Conservation (phyloP, 345 rosid genomes). For the Geranium brycei region DNA sequence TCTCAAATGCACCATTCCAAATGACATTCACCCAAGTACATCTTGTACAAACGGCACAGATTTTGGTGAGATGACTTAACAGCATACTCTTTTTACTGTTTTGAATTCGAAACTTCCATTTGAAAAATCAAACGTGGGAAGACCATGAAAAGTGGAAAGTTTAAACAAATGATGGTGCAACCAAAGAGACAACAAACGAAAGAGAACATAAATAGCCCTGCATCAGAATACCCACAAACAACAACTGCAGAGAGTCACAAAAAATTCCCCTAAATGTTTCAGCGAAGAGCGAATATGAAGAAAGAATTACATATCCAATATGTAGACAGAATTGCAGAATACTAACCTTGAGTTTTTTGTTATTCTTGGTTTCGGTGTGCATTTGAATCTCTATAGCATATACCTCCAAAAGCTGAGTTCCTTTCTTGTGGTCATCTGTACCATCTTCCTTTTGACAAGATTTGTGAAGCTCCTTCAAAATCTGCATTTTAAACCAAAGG, state of each 20-base stretch:
- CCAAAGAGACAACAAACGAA: neutral
- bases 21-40: too few species aligned
- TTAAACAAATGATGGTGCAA: neutral
- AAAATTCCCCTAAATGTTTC: neutral
- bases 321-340: neutral
- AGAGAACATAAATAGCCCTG: neutral
- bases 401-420: constrained; percentile 97
- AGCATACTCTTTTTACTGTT: too few species aligned
- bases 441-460: constrained; percentile 98
- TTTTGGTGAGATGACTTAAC: too few species aligned
- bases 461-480: constrained; percentile 88
- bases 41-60: neutral
- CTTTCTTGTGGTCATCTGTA: constrained; percentile 98
- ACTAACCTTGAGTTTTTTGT: constrained; percentile 85
- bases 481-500: constrained; percentile 26
- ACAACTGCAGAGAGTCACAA: neutral
- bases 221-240: neutral
- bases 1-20: neutral
- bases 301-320: neutral
- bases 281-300: too few species aligned
- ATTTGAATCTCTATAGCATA: constrained; percentile 97
- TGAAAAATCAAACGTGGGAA: too few species aligned
- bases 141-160: neutral
- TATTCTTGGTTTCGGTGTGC: constrained; percentile 95
- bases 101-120: too few species aligned